Conservation (phyloP, 495 filamentous ascomycete genomes). For the Xylaria grammica region DNA sequence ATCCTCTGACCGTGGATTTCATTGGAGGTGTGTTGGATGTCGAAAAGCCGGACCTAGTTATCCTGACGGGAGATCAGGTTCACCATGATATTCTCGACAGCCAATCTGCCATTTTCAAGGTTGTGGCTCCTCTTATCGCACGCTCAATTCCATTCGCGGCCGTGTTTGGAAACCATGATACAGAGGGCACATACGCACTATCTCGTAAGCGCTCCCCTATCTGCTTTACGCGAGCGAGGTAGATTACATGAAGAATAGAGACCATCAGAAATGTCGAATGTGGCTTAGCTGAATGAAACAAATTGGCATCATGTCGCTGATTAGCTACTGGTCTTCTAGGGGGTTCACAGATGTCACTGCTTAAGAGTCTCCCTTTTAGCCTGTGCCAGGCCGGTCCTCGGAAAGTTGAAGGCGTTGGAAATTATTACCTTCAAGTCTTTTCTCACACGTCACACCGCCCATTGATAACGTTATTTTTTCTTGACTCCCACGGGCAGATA, state of each 20-base stretch:
- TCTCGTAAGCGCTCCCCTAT: constrained; percentile 38
- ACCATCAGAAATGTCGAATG: too few species aligned
- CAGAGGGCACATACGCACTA: constrained; percentile 41
- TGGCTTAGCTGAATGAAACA: too few species aligned
- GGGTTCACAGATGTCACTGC: constrained; percentile 39
- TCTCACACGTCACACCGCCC: constrained; percentile 37
- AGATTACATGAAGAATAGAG: too few species aligned
- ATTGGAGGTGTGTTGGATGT: constrained; percentile 41
- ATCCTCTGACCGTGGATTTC: constrained; percentile 43
- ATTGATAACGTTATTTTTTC: constrained; percentile 46
- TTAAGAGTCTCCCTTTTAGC: constrained; percentile 39
- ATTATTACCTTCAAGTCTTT: constrained; percentile 46
- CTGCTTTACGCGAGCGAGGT: too few species aligned
- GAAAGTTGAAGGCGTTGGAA: constrained; percentile 44
- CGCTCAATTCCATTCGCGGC: constrained; percentile 44
- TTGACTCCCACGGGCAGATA: constrained; percentile 46
- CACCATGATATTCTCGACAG: constrained; percentile 44
- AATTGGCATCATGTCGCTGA: too few species aligned
- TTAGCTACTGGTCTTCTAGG: constrained; percentile 29
- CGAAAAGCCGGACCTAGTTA: constrained; percentile 45
- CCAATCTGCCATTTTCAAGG: constrained; percentile 49
- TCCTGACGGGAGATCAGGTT: constrained; percentile 46
- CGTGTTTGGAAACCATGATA: constrained; percentile 47
- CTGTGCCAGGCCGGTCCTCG: constrained; percentile 44
- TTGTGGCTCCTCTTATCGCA: constrained; percentile 44